Conservation (phyloP, 345 rosid genomes). For the Pistacia integerrima region DNA sequence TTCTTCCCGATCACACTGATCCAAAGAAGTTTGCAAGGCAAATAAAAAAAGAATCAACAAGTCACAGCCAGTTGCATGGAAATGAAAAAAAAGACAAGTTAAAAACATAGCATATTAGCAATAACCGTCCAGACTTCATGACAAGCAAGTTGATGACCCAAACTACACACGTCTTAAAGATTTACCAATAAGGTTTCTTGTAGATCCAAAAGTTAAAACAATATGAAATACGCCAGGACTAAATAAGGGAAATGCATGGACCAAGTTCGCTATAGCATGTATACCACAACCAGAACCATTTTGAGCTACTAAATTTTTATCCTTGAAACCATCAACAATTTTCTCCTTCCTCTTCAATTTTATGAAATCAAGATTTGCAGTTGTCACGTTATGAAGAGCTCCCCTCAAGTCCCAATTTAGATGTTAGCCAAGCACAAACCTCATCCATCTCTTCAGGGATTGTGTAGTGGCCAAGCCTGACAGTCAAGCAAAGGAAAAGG, state of each 20-base stretch:
- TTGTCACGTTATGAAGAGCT: conserved; percentile 25
- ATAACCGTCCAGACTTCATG: not conserved
- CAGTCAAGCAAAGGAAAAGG: conserved; percentile 11
- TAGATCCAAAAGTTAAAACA: not conserved
- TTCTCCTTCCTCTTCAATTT: conserved; percentile 4
- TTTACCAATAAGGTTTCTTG: conserved; percentile 8
- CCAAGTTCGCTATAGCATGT: conserved; percentile 14
- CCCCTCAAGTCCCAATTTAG: conserved; percentile 68
- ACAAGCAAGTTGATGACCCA: conserved; percentile 6
- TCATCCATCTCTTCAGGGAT: conserved; percentile 89
- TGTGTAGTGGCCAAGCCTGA: conserved; percentile 90
- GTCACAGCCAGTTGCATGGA: too few relatives aligned
- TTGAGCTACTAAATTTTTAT: conserved; percentile 15
- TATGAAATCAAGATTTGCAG: conserved; percentile 6
- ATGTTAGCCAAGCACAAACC: conserved; percentile 72
- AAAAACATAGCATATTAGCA: not conserved
- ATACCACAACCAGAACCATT: conserved; percentile 23
- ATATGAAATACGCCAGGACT: conserved; percentile 8
- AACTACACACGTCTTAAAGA: conserved; percentile 3
- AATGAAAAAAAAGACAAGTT: too few relatives aligned
- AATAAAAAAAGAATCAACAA: too few relatives aligned
- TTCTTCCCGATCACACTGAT: too few relatives aligned
- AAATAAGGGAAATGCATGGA: not conserved
- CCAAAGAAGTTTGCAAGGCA: too few relatives aligned
- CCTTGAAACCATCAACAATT: conserved; percentile 11